These are phyloP conservation scores for Chrysosporium keratinophilum DNA, from an alignment of 2,329 filamentous ascomycete genomes.

Conservation along the genomic window DNA sequence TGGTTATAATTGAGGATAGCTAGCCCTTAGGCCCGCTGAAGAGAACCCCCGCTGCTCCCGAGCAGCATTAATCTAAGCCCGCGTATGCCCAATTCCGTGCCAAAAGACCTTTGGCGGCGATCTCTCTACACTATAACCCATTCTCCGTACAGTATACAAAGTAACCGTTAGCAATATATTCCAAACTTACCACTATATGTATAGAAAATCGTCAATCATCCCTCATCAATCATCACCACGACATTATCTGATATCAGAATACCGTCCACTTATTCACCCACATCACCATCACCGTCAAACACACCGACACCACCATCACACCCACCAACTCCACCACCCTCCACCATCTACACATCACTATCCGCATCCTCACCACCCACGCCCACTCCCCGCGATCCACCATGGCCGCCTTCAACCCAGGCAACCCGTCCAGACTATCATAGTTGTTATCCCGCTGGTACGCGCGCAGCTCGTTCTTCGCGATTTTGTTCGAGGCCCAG, in stretches of 20 bases:
- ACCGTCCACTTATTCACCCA: constrained; percentile 15
- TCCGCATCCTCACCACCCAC: constrained; percentile 33
- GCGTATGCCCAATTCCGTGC: too few relatives aligned
- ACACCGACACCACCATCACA: constrained; percentile 17
- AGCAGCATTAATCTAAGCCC: too few relatives aligned
- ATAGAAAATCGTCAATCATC: too few relatives aligned
- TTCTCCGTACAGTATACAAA: too few relatives aligned
- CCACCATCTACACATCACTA: constrained; percentile 17
- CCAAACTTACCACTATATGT: too few relatives aligned
- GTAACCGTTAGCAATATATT: too few relatives aligned
- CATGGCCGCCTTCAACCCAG: constrained; percentile 47
- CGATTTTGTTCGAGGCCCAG: constrained; percentile 42
- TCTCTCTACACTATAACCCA: too few relatives aligned
- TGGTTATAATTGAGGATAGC: too few relatives aligned
- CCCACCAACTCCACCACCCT: constrained; percentile 19
- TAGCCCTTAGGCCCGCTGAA: too few relatives aligned
- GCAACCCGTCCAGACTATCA: constrained; percentile 49
- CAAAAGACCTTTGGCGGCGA: too few relatives aligned
- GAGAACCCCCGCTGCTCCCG: too few relatives aligned
- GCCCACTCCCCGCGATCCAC: constrained; percentile 41
- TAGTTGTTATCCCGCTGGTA: constrained; percentile 51
- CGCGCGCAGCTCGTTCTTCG: constrained; percentile 41
- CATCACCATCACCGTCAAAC: constrained; percentile 17
- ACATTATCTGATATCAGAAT: not conserved
- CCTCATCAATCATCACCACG: not conserved